phyloP scores from a whole-genome alignment of 2,329 filamentous ascomycete genomes.

The Cladosporium phlei region DNA sequence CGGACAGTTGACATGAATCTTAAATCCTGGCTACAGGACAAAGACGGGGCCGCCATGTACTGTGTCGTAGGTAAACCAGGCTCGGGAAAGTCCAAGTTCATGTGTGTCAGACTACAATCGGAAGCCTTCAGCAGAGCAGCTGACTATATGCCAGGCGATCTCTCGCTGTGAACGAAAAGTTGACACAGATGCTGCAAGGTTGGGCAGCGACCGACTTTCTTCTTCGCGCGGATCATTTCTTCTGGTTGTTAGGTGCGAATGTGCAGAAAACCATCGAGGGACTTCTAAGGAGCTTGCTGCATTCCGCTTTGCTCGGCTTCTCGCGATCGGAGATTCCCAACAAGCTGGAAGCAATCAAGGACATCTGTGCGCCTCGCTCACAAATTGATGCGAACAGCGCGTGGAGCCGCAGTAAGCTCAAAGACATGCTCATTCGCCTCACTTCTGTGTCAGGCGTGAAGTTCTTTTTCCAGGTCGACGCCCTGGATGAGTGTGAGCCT shows the following conservation, averaged over 20 bases:
- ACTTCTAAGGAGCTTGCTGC: not conserved
- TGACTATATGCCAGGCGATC: not conserved
- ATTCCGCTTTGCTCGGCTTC: not conserved
- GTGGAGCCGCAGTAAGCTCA: not conserved
- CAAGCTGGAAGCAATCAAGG: not conserved
- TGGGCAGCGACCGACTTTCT: not conserved
- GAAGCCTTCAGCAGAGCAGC: not conserved
- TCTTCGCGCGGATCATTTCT: not conserved
- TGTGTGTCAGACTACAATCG: not conserved
- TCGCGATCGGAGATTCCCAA: not conserved
- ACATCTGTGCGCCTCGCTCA: not conserved
- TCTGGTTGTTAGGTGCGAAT: not conserved
- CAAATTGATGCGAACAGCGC: not conserved
- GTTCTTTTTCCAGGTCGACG: not conserved
- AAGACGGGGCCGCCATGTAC: not conserved
- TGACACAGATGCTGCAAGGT: not conserved
- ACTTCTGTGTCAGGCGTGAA: not conserved
- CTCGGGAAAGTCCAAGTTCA: not conserved
- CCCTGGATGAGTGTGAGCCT: not conserved
- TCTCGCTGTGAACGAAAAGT: not conserved
- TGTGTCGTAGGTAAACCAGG: not conserved
- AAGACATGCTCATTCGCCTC: not conserved
- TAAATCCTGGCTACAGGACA: not conserved
- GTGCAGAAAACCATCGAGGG: not conserved
- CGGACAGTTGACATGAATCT: not conserved